Evolutionary conservation across 805 yeast genomes (phyloP), one percentile per base, ranked within the genome.

Genomic region (Tetrapisispora phaffii): DNA sequence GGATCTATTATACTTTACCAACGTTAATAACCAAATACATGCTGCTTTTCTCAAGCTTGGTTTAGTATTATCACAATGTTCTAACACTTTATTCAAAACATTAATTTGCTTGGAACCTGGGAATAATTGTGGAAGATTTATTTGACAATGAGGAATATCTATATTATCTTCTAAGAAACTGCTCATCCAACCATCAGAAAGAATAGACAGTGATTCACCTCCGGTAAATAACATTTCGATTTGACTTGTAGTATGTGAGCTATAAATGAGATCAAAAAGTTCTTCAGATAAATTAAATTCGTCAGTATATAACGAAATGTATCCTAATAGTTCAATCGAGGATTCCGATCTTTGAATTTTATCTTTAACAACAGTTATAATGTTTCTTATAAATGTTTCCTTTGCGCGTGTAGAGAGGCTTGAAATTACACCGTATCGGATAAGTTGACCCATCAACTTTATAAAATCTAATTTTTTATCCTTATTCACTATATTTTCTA

Each of bases 1-100:
- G 26, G 75, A 71, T 3, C 82, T 78, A 55, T 88, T 80, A 56
- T 77, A 85, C 56, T 87, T 95, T 7, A 80, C 80, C 36, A 89
- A 53, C 0, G 95, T 82, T 15, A 90, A 69, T 22, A 90, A 66
- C 94, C 97, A 87, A 34, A 90, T 75, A 62, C 96, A 85, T 0
- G 87, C 76, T 0, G 89, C 82, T 49, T 75, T 82, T 49, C 94
- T 70, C 28, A 85, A 60, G 1, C 80, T 64, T 0, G 96, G 96
- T 52, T 84, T 85, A 0, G 95, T 76, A 7, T 75, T 70, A 3
- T 70, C 62, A 49, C 86, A 76, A 1, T 79, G 70, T 15, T 59
- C 59, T 22, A 89, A 63, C 0, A 85, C 68, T 5, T 61, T 59
- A 0, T 68, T 59, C n/a, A 86, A 57, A 3, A 85, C 64, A 7